phyloP scores from a whole-genome alignment of 1,139 yeast species.

The Kodamaea suecica region DNA sequence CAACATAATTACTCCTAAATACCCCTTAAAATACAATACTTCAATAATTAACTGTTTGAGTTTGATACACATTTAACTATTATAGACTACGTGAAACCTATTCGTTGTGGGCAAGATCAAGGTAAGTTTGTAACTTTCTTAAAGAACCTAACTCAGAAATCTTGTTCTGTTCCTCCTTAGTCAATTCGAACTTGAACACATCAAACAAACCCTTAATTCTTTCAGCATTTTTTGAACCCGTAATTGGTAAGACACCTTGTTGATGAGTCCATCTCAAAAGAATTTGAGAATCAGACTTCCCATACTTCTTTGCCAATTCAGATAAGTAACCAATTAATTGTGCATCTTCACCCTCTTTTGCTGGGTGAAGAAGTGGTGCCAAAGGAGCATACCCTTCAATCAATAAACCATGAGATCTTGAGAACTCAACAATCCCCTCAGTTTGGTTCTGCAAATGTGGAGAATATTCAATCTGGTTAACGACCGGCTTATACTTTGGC shows the following conservation, averaged over 20 bases:
- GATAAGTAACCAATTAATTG: conserved; percentile 12
- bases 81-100: too few species aligned
- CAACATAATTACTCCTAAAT: too few species aligned
- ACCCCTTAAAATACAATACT: too few species aligned
- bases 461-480: conserved; percentile 68
- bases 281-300: conserved; percentile 31
- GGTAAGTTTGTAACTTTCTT: conserved; percentile 1
- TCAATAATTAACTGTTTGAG: too few species aligned
- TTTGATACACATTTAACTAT: too few species aligned
- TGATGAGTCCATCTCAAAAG: conserved; percentile 38
- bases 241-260: conserved; percentile 33
- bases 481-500: conserved; percentile 52
- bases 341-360: conserved; percentile 13
- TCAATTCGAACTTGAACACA: neutral
- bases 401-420: conserved; percentile 49
- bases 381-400: conserved; percentile 71
- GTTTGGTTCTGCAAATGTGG: conserved; percentile 69
- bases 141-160: conserved; percentile 1
- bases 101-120: neutral
- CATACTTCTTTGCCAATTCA: conserved; percentile 27
- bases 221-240: conserved; percentile 17
- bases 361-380: conserved; percentile 35
- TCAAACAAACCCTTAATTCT: conserved; percentile 1
- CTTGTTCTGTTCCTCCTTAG: neutral
- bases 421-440: conserved; percentile 58